A percentile compares a stretch with the other conserved stretches of the same genome.
Conservation (phyloP, 83 land plant species). For the Diphasiastrum complanatum region DNA sequence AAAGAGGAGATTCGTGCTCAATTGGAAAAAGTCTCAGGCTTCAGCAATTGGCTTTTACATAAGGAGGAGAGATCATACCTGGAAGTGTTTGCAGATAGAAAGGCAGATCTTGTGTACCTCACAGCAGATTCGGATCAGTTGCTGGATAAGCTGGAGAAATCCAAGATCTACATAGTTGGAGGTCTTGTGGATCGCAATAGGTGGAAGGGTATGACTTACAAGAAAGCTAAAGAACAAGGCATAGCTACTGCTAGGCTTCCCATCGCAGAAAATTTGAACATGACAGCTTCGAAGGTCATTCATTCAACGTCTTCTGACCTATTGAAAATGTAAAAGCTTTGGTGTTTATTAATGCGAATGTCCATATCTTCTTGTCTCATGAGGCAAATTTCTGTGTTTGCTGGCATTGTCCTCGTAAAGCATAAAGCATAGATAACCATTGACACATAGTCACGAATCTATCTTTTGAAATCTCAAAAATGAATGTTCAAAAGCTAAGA, state of each 20-base stretch:
- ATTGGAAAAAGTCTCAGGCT: constrained; percentile 66
- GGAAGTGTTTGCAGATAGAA: constrained; percentile 62
- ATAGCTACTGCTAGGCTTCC: constrained; percentile 87
- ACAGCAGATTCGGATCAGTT: constrained; percentile 82
- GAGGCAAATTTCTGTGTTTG: too few relatives aligned
- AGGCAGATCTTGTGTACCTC: constrained; percentile 76
- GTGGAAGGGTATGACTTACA: constrained; percentile 78
- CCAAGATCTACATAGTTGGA: constrained; percentile 77
- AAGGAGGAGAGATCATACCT: constrained; percentile 65
- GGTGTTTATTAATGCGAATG: too few relatives aligned
- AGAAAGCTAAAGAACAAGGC: constrained; percentile 77
- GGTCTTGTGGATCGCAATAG: constrained; percentile 88
- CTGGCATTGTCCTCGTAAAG: too few relatives aligned
- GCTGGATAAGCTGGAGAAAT: constrained; percentile 61
- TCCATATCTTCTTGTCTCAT: too few relatives aligned
- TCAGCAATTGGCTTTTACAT: constrained; percentile 74
- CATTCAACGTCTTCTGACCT: too few relatives aligned
- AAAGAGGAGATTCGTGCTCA: constrained; percentile 58
- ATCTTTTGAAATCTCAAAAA: too few relatives aligned
- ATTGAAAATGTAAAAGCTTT: too few relatives aligned
- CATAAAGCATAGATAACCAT: too few relatives aligned
- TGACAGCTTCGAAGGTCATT: constrained; percentile 79
- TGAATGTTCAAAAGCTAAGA: too few relatives aligned
- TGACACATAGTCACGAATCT: too few relatives aligned
- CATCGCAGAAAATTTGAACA: constrained; percentile 60